Conservation (phyloP, 2,329 filamentous ascomycete genomes). For the Cordyceps sp. region DNA sequence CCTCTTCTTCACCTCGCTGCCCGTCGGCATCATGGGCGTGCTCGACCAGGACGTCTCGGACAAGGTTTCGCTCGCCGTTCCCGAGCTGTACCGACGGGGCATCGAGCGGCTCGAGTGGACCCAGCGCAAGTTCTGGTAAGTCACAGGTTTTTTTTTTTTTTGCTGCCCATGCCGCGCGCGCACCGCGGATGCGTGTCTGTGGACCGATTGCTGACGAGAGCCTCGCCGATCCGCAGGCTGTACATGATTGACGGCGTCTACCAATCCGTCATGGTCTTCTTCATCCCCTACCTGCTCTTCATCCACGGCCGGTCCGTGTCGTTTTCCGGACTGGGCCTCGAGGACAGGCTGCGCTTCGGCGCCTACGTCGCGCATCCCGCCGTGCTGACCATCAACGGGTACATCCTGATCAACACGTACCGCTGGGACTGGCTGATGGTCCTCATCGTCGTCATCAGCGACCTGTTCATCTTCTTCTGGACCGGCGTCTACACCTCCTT, state of each 20-base stretch:
- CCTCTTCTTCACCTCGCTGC: conserved; percentile 86
- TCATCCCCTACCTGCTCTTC: conserved; percentile 76
- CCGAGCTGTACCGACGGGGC: conserved; percentile 85
- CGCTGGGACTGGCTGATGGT: conserved; percentile 96
- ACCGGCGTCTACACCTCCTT: conserved; percentile 64
- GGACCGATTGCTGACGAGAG: background rate
- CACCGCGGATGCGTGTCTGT: too few relatives aligned
- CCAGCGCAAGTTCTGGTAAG: conserved; percentile 87
- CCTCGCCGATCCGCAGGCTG: too few relatives aligned
- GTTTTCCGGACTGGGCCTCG: conserved; percentile 55
- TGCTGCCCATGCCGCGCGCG: too few relatives aligned
- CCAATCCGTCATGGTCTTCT: conserved; percentile 87
- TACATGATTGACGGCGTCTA: conserved; percentile 95
- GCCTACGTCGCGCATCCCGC: conserved; percentile 73
- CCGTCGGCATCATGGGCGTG: conserved; percentile 89
- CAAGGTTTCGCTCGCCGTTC: conserved; percentile 81
- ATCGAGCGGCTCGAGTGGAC: conserved; percentile 97
- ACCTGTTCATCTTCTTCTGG: conserved; percentile 86
- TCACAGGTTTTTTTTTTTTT: background rate
- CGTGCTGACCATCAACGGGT: conserved; percentile 79
- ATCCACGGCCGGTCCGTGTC: conserved; percentile 50
- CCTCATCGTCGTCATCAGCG: conserved; percentile 66
- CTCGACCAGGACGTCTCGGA: conserved; percentile 95
- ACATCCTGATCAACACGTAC: conserved; percentile 92
- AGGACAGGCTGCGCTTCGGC: conserved; percentile 71